A percentile compares a stretch with the other conserved stretches of the same genome.
phyloP scores from a whole-genome alignment of 306 rosid species.

The Acacia melanoxylon region DNA sequence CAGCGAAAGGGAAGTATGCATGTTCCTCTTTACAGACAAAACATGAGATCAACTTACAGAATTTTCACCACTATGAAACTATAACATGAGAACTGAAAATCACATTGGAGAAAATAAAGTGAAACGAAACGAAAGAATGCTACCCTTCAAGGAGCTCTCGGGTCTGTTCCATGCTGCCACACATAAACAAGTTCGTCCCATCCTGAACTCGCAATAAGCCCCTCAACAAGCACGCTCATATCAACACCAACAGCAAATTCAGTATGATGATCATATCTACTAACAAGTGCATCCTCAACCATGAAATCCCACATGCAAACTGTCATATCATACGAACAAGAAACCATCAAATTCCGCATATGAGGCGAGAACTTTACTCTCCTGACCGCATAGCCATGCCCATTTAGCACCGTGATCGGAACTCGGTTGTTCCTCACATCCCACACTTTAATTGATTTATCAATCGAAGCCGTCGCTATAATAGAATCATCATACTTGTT shows the following conservation, averaged over 20 bases:
- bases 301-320: conserved; percentile 89
- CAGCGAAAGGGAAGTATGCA: conserved; percentile 9
- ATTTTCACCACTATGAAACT: conserved; percentile 15
- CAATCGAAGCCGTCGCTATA: conserved; percentile 79
- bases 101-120: background rate
- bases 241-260: conserved; percentile 95
- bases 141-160: conserved; percentile 65
- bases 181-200: conserved; percentile 96
- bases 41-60: conserved; percentile 6
- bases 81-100: conserved; percentile 6
- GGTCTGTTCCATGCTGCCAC: conserved; percentile 95
- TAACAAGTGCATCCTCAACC: conserved; percentile 89
- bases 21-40: conserved; percentile 22
- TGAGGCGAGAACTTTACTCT: conserved; percentile 84
- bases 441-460: conserved; percentile 85
- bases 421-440: conserved; percentile 65
- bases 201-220: conserved; percentile 85
- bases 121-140: conserved; percentile 11
- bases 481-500: conserved; percentile 87
- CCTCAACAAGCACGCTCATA: conserved; percentile 91
- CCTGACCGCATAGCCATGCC: conserved; percentile 83
- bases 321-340: conserved; percentile 90
- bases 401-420: conserved; percentile 72
- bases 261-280: conserved; percentile 81
- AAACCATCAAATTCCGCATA: conserved; percentile 56